A percentile compares a stretch with the other conserved stretches of the same genome.
phyloP scores from a whole-genome alignment of 2,329 filamentous ascomycete species.

The Zarea fungicola region DNA sequence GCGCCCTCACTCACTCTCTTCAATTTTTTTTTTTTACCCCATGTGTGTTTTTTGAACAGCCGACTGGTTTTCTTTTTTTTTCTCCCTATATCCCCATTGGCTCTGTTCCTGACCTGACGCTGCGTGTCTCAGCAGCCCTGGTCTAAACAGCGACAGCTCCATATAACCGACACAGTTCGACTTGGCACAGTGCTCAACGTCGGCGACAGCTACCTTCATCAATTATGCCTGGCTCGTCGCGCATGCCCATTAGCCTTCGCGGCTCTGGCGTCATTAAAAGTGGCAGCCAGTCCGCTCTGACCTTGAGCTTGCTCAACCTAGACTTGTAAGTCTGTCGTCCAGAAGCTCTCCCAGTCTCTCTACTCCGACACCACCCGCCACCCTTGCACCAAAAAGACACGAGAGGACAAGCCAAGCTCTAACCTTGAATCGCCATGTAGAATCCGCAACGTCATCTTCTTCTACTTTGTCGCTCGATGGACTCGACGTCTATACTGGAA shows the following conservation, averaged over 20 bases:
- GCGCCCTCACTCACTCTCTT: neutral
- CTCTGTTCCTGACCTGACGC: neutral
- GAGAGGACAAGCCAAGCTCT: too few relatives aligned
- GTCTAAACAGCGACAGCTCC: neutral
- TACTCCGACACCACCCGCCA: too few relatives aligned
- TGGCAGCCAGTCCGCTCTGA: conserved; percentile 45
- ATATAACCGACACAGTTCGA: conserved; percentile 5
- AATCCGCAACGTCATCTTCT: conserved; percentile 80
- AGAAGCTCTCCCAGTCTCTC: neutral
- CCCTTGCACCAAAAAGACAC: too few relatives aligned
- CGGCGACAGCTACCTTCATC: conserved; percentile 10
- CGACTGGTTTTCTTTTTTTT: neutral
- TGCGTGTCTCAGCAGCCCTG: neutral
- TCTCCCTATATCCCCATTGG: neutral
- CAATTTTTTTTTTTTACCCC: neutral
- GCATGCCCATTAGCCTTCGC: conserved; percentile 66
- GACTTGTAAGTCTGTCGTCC: conserved; percentile 52
- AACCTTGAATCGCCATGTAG: conserved; percentile 35
- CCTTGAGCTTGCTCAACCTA: conserved; percentile 57
- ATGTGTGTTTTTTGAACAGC: neutral
- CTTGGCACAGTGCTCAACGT: neutral
- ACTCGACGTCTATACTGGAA: conserved; percentile 75
- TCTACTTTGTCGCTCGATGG: conserved; percentile 81
- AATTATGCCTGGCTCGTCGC: conserved; percentile 62
- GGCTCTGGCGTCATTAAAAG: conserved; percentile 60